Conservation (phyloP, 1,139 yeast genomes). For the Hyphopichia khmerensis region DNA sequence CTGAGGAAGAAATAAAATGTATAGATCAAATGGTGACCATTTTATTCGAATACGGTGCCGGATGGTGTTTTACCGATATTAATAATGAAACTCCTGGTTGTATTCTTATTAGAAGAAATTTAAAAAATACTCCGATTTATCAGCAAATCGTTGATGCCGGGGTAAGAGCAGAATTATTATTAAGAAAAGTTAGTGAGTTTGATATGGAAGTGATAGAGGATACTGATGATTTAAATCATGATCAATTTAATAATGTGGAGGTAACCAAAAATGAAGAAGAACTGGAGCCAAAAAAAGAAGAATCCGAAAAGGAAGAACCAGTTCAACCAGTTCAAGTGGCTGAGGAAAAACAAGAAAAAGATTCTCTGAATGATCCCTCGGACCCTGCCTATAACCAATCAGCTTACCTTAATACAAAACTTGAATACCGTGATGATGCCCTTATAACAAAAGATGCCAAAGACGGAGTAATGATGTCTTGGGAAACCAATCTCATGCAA, state of each 20-base stretch:
- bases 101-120: slow-evolving; percentile 51
- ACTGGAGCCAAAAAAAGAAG: slow-evolving; percentile 8
- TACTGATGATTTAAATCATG: slow-evolving; percentile 25
- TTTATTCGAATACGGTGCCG: slow-evolving; percentile 84
- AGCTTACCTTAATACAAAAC: slow-evolving; percentile 62
- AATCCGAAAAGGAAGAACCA: slow-evolving; percentile 11
- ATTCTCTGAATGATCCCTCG: slow-evolving; percentile 9
- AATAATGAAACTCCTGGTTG: slow-evolving; percentile 79
- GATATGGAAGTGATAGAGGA: slow-evolving; percentile 44
- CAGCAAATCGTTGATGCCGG: slow-evolving; percentile 77
- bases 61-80: slow-evolving; percentile 76
- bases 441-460: slow-evolving; percentile 67
- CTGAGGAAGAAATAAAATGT: slow-evolving; percentile 43
- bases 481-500: slow-evolving; percentile 86
- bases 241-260: slow-evolving; percentile 10
- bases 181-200: slow-evolving; percentile 68
- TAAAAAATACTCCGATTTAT: slow-evolving; percentile 45
- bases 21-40: slow-evolving; percentile 58
- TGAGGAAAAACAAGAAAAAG: slow-evolving; percentile 14
- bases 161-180: slow-evolving; percentile 79
- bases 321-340: no score
- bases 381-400: slow-evolving; percentile 68
- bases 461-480: slow-evolving; percentile 98
- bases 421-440: slow-evolving; percentile 70
- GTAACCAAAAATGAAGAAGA: slow-evolving; percentile 11